Evolutionary conservation across 1,284 basidiomycete genomes (phyloP), one percentile per base, ranked within the genome.

Genomic region (Amylostereum areolatum): DNA sequence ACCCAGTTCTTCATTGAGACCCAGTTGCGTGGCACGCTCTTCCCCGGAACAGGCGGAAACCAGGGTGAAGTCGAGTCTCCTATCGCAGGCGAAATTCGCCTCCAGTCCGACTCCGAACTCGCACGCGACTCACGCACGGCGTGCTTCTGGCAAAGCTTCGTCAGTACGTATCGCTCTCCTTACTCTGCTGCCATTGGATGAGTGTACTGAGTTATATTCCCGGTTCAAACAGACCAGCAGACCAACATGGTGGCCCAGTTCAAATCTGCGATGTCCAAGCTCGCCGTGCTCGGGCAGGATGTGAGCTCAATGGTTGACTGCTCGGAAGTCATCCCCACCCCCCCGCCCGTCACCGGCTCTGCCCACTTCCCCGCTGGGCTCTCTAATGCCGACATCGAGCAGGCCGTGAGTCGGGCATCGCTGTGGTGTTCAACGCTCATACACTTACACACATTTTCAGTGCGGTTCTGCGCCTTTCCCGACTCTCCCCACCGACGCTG

Each of bases 1-100:
- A 66, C 62, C n/a, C 69, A 70, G 51, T 58, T 71, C 55, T 71
- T 68, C 59, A 58, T 72, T 30, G 69, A 72, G 52, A 65, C 66
- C 10, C 62, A 63, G 50, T 59, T 71, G 11, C 56, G 62, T 33
- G 66, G 66, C 25, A 66, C 62, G 4, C 31, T 52, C 5, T 66
- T 68, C 59, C 66, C 66, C 32, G 63, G 68, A 24, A 66, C 59
- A 18, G 66, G 62, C 12, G 62, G 62, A 4, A 66, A 65, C 50
- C 57, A 59, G 45, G 69, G 67, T 7, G 68, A 72, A 48, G 67
- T 65, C 9, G 46, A 63, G 52, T 68, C 68, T 8, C 65, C 69
- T n/a, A 54, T 71, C 18, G 46, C 34, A 9, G 68, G 69, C 33
- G 70, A 69, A 51, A 59, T 73, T n/a, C 68, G 71, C 44, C 62